Evolutionary conservation across 768 basidiomycete species (phyloP).

Genomic region (Mycena leptocephala): DNA sequence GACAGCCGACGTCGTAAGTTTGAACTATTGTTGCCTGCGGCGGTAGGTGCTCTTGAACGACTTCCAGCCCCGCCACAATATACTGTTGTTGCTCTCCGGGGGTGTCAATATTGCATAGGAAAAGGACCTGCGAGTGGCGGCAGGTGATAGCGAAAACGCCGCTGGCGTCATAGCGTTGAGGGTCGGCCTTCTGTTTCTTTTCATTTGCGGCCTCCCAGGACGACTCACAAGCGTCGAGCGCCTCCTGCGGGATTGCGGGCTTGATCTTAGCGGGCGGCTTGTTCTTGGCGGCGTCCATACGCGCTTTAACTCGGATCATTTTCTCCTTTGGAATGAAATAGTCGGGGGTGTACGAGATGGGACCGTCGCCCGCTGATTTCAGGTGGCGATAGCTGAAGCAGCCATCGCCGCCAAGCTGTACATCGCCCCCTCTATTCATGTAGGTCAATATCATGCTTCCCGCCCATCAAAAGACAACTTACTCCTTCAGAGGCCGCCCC

Average conservation of each 20-base stretch:
- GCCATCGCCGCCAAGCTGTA: conserved; percentile 51
- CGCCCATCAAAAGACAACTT: conserved; percentile 41
- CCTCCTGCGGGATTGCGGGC: conserved; percentile 47
- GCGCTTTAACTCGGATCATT: conserved; percentile 49
- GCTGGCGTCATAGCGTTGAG: conserved; percentile 48
- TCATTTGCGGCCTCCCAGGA: conserved; percentile 51
- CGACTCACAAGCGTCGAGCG: conserved; percentile 53
- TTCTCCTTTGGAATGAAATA: conserved; percentile 51
- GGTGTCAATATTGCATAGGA: conserved; percentile 56
- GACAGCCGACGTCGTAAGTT: conserved; percentile 54
- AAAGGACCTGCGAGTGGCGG: too few species aligned
- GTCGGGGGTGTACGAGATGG: conserved; percentile 47
- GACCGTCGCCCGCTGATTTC: conserved; percentile 46
- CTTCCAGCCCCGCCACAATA: conserved; percentile 50
- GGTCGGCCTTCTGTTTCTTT: conserved; percentile 45
- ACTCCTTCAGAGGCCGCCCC: conserved; percentile 41
- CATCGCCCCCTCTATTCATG: conserved; percentile 44
- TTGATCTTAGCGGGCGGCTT: conserved; percentile 5
- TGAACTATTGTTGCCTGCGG: conserved; percentile 40
- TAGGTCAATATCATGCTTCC: conserved; percentile 41
- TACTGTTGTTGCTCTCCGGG: conserved; percentile 58
- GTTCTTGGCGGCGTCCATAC: conserved; percentile 44
- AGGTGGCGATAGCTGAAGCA: conserved; percentile 57
- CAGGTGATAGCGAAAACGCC: conserved; percentile 58
- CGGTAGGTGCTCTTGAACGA: conserved; percentile 49